A percentile compares a stretch with the other conserved stretches of the same genome.
phyloP scores from a whole-genome alignment of 257 asterid genomes.

The Solanum gandarillasii region DNA sequence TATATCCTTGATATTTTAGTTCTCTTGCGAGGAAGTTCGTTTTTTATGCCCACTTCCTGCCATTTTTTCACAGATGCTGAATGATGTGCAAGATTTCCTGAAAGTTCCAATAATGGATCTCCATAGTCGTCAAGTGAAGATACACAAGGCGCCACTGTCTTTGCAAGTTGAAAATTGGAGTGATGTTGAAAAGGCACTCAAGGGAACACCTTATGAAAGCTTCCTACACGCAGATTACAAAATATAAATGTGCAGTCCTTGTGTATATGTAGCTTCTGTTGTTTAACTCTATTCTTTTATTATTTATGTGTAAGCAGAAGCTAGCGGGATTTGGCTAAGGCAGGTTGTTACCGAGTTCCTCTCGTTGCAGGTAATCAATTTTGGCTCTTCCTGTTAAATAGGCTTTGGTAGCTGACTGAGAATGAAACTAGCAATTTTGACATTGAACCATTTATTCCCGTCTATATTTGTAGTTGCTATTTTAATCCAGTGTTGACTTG shows the following conservation, averaged over 20 bases:
- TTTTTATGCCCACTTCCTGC: neutral
- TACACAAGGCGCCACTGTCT: slow-evolving; percentile 68
- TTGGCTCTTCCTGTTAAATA: neutral
- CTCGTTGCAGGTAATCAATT: neutral
- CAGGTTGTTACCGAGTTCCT: neutral
- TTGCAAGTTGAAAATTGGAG: slow-evolving; percentile 80
- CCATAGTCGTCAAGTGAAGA: slow-evolving; percentile 81
- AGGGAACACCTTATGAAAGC: slow-evolving; percentile 61
- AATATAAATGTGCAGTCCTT: slow-evolving; percentile 21
- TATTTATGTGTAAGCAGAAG: slow-evolving; percentile 39
- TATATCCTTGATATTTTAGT: neutral
- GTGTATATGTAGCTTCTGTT: slow-evolving; percentile 21
- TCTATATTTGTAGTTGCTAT: neutral
- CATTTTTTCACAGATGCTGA: slow-evolving; percentile 45
- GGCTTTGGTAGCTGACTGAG: neutral
- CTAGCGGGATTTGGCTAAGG: slow-evolving; percentile 36
- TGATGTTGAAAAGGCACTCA: slow-evolving; percentile 55
- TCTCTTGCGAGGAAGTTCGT: neutral
- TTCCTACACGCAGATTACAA: slow-evolving; percentile 54
- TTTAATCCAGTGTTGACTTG: neutral
- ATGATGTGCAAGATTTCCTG: slow-evolving; percentile 71
- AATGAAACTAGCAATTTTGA: neutral
- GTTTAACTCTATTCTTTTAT: slow-evolving; percentile 36
- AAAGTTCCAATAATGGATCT: slow-evolving; percentile 55
- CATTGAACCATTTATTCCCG: neutral